These are phyloP conservation scores for Aureobasidium melanogenum DNA, from an alignment of 2,329 filamentous ascomycete genomes.

Conservation along the genomic window DNA sequence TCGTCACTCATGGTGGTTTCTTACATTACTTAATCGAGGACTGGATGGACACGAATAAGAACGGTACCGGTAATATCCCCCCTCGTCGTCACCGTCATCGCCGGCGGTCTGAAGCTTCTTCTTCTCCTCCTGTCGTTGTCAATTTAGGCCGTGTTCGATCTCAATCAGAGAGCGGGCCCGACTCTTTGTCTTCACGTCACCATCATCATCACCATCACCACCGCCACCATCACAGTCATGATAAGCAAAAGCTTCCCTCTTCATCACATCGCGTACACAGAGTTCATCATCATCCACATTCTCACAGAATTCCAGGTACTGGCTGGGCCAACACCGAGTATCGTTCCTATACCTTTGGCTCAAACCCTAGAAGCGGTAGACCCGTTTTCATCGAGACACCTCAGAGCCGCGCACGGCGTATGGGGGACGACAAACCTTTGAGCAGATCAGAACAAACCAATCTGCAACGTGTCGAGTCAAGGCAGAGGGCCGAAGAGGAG, in stretches of 20 bases:
- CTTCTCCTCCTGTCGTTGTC: neutral
- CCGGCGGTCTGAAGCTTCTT: neutral
- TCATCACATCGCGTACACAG: neutral
- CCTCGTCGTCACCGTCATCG: slow-evolving; percentile 10
- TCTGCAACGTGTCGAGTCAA: slow-evolving; percentile 19
- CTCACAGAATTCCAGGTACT: slow-evolving; percentile 43
- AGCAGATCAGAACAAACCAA: slow-evolving; percentile 26
- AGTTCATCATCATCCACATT: slow-evolving; percentile 3
- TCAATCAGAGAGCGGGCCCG: neutral
- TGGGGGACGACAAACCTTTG: slow-evolving; percentile 23
- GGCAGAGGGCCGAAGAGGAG: slow-evolving; percentile 10
- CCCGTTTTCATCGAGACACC: slow-evolving; percentile 41
- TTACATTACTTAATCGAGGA: slow-evolving; percentile 80
- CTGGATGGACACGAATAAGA: slow-evolving; percentile 51
- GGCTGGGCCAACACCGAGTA: slow-evolving; percentile 68
- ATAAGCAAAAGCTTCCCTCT: neutral
- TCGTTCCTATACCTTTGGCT: slow-evolving; percentile 45
- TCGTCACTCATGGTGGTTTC: slow-evolving; percentile 77
- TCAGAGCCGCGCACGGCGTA: slow-evolving; percentile 21
- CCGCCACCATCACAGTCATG: neutral
- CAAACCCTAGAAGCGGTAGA: neutral
- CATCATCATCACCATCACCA: neutral
- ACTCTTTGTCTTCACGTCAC: neutral
- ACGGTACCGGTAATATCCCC: slow-evolving; percentile 21
- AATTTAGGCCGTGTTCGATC: neutral